Percentiles rank a stretch among this genome's conserved stretches.
Evolutionary conservation across 2,329 filamentous ascomycete species (phyloP).

Genomic region (Penicillium sp.): DNA sequence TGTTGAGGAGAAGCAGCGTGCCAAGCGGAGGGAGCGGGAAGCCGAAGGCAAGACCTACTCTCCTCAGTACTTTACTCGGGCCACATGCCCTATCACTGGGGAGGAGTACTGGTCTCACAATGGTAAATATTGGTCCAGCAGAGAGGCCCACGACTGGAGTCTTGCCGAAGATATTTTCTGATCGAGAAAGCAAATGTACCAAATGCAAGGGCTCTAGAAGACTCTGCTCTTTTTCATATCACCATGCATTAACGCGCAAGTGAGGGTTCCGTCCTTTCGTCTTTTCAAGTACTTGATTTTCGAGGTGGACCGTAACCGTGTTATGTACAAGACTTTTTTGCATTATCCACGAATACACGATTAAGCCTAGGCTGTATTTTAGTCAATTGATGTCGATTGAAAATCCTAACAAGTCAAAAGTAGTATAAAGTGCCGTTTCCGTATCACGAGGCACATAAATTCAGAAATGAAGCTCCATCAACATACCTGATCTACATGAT

Average conservation of each 20-base stretch:
- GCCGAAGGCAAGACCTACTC: constrained; percentile 75
- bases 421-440: background rate
- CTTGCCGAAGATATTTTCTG: constrained; percentile 74
- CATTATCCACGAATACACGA: constrained; percentile 15
- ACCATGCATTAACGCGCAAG: background rate
- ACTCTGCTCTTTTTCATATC: background rate
- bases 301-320: background rate
- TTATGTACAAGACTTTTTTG: constrained; percentile 15
- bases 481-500: background rate
- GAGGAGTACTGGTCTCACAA: constrained; percentile 90
- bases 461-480: background rate
- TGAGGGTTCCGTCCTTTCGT: background rate
- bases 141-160: constrained; percentile 65
- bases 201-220: background rate
- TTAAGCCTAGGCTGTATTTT: background rate
- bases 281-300: background rate
- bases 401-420: background rate
- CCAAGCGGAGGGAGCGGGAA: constrained; percentile 71
- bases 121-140: constrained; percentile 79
- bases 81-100: constrained; percentile 73
- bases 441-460: too few relatives aligned
- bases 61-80: constrained; percentile 82
- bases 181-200: background rate
- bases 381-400: background rate
- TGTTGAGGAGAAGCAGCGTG: constrained; percentile 87